phyloP scores from a whole-genome alignment of 371 early-diverging fungal species.

The Mortierella sp. region DNA sequence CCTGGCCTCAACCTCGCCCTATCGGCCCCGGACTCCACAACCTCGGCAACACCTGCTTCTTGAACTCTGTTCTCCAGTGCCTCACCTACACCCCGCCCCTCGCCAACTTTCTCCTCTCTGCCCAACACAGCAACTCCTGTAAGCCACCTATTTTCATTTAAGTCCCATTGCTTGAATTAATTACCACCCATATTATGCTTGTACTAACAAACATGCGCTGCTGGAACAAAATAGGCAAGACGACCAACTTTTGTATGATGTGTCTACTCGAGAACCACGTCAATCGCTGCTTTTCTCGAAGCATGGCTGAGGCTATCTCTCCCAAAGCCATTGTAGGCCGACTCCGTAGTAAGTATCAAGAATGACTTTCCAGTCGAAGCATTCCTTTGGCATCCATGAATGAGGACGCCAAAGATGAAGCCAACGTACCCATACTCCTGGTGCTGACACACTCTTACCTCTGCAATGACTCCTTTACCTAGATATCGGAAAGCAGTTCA shows the following conservation, averaged over 20 bases:
- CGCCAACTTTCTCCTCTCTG: constrained; percentile 78
- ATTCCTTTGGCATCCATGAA: neutral
- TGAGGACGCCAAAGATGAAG: neutral
- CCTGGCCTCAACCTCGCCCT: constrained; percentile 69
- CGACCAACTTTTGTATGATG: constrained; percentile 70
- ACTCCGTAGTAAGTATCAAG: constrained; percentile 66
- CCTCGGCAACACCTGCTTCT: constrained; percentile 96
- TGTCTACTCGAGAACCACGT: constrained; percentile 74
- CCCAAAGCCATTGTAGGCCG: constrained; percentile 80
- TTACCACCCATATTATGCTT: neutral
- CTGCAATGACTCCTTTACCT: neutral
- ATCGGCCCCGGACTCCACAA: constrained; percentile 89
- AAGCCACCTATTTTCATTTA: constrained; percentile 24
- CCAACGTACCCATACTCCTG: constrained; percentile 6
- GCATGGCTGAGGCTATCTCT: constrained; percentile 68
- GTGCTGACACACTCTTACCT: too few species aligned
- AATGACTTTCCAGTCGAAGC: neutral
- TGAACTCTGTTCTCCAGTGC: constrained; percentile 95
- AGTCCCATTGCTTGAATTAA: neutral
- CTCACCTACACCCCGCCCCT: constrained; percentile 90
- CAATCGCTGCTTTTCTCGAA: constrained; percentile 59
- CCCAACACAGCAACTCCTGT: constrained; percentile 68
- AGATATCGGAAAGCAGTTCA: constrained; percentile 82
- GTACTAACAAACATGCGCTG: neutral
- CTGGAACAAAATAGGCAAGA: constrained; percentile 59